These are phyloP conservation scores for Berkeleyomyces basicola DNA, from an alignment of 2,329 filamentous ascomycete species.

Conservation along the genomic window DNA sequence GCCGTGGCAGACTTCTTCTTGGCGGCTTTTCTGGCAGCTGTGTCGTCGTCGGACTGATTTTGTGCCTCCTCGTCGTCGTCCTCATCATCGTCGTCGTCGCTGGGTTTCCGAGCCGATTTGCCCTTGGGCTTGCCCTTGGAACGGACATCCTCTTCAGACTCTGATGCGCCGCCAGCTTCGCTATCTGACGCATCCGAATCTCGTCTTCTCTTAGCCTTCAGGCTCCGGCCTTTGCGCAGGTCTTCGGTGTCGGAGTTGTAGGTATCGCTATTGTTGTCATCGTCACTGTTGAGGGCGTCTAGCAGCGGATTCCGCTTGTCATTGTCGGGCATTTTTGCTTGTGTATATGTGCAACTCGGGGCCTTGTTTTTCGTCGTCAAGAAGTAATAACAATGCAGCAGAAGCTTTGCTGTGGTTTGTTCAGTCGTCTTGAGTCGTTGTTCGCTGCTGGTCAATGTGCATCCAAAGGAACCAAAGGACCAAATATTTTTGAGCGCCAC, in stretches of 20 bases:
- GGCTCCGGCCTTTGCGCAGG: conserved; percentile 45
- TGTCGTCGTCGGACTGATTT: conserved; percentile 17
- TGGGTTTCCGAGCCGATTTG: conserved; percentile 18
- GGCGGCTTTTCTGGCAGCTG: conserved; percentile 30
- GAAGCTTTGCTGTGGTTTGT: background rate
- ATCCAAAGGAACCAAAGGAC: background rate
- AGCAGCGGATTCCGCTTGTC: conserved; percentile 13
- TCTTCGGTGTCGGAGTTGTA: conserved; percentile 54
- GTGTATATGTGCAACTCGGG: too few relatives aligned
- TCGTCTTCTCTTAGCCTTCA: conserved; percentile 47
- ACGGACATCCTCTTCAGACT: conserved; percentile 19
- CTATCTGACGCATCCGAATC: conserved; percentile 25
- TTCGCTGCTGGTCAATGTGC: background rate
- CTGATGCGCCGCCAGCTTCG: conserved; percentile 23
- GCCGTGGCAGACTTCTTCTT: conserved; percentile 22
- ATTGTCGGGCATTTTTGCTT: conserved; percentile 17
- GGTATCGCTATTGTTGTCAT: conserved; percentile 23
- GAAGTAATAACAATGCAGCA: too few relatives aligned
- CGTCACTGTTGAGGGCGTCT: conserved; percentile 31
- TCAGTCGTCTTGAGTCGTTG: background rate
- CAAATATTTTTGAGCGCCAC: conserved; percentile 12
- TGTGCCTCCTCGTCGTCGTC: conserved; percentile 16
- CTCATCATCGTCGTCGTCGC: conserved; percentile 19
- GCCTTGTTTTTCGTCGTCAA: too few relatives aligned
- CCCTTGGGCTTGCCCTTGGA: conserved; percentile 17